Base-by-base conservation (phyloP, 2,329 filamentous ascomycete genomes). In the Penicillium aurantiogriseum region DNA sequence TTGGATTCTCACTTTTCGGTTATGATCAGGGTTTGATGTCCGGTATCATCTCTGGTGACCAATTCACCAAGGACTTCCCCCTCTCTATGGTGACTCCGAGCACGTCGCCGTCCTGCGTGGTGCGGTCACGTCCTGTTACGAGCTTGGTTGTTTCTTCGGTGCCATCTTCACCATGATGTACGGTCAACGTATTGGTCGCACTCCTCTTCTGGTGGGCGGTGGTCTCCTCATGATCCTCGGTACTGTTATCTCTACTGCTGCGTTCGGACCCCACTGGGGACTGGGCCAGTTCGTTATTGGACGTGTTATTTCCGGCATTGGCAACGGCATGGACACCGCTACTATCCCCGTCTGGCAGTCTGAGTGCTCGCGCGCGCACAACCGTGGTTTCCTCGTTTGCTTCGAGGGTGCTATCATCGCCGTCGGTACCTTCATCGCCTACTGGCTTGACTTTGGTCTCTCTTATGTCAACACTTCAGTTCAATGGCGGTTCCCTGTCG, bases 1-100 rank as follows among this genome's bases (percentile, higher is more conserved):
- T 68, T 31, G 84, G 82, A 17, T 86, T 86, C 73, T 73, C 85
- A 8, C 80, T 85, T 25, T 73, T 73, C 59, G 72, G 72, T 48
- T 74, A 72, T 58, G 69, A 74, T 55, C 72, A 74, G 62, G 72
- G 71, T 47, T 54, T 74, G 58, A 71, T 73, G 64, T 67, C 69
- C 23, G 71, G 70, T 56, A 61, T 74, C 45, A 63, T 74, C 38
- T 47, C 51, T 25, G 67, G 69, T 52, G 45, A 59, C 13, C 25
- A 68, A 42, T 74, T 75, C 58, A 57, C 59, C 4, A 27, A 59
- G 2, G 59, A 62, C 8, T 71, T 74, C 51, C 57, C 1, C 39
- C 58, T 19, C 68, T 70, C 57, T 51, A 44, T 29, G 59, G 4
- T 51, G 17, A 56, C 21, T 29, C 47, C 3, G n/a, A 48, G 5